Evolutionary conservation across 2,329 filamentous ascomycete species (phyloP).

Genomic region (Fusarium keratoplasticum): DNA sequence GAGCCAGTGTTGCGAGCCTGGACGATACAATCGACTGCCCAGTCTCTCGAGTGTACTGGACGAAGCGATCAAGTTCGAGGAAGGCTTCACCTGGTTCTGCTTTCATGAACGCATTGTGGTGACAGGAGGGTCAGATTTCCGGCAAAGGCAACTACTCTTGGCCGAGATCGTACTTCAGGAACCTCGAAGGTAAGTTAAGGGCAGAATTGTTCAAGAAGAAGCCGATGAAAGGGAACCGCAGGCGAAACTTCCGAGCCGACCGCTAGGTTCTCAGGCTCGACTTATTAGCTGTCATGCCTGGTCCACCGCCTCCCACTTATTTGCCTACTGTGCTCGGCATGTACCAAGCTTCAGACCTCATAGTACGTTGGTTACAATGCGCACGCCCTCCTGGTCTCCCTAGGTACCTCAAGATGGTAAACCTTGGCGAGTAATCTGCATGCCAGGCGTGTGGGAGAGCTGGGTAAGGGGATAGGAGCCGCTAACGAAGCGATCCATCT

Average conservation of each 20-base stretch:
- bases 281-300: constrained; percentile 26
- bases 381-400: constrained; percentile 20
- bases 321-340: neutral
- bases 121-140: neutral
- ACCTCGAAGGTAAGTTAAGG: neutral
- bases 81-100: neutral
- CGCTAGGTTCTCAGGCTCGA: neutral
- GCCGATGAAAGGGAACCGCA: neutral
- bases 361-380: constrained; percentile 11
- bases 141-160: neutral
- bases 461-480: constrained; percentile 29
- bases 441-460: constrained; percentile 36
- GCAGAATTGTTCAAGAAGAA: neutral
- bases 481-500: constrained; percentile 31
- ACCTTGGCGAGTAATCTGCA: constrained; percentile 28
- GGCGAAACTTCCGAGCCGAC: neutral
- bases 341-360: constrained; percentile 8
- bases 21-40: neutral
- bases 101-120: constrained; percentile 1
- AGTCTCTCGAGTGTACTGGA: neutral
- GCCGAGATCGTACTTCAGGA: neutral
- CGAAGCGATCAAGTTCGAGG: neutral
- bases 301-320: constrained; percentile 10
- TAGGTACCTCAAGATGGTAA: constrained; percentile 13
- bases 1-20: neutral